Evolutionary conservation across 345 rosid species (phyloP), one percentile per base, ranked within the genome.

Genomic region (Eucalyptus curtisii): DNA sequence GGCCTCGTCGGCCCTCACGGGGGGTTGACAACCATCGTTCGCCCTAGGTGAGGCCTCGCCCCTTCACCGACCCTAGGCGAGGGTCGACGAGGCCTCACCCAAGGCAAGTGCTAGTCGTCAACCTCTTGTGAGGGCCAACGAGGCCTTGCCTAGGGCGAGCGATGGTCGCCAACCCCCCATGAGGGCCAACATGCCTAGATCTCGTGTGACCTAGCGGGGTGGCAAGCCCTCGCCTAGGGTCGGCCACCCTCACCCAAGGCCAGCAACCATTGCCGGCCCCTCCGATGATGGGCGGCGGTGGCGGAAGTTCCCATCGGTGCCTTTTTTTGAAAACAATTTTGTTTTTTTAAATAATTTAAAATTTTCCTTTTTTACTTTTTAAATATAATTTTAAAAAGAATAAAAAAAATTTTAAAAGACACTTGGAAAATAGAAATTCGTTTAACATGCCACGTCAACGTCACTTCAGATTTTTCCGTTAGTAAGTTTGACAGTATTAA

Each of bases 241-340:
- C 0, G 2, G 10, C 24, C 55, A 19, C 24, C 24, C 57, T 52
- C 57, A 19, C 24, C 57, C 4, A 52, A 52, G 57, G 24, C 4
- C 4, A 52, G 2, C 10, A 52, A 52, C 2, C 24, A 2, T 52
- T 3, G 10, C 0, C 0, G 0, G 1, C 2, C 55, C 55, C 55
- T 52, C 24, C 2, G 0, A 1, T 52, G 57, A 52, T 52, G 57
- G 24, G 4, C 0, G 2, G 4, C 0, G 0, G 1, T 0, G 2
- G 24, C 10, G 0, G 1, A 52, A 19, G 24, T 24, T 19, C 4
- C 24, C 4, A 7, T 1, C 0, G 0, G 0, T 52, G 10, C 2
- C 10, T 52, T 52, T 52, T 50, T 52, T 52, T 3, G 0, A 3
- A 52, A 52, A 52, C 2, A 52, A 19, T 19, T 19, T 52, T 52